Conservation (phyloP, 805 yeast species). For the Zygosaccharomyces gambellarensis region DNA sequence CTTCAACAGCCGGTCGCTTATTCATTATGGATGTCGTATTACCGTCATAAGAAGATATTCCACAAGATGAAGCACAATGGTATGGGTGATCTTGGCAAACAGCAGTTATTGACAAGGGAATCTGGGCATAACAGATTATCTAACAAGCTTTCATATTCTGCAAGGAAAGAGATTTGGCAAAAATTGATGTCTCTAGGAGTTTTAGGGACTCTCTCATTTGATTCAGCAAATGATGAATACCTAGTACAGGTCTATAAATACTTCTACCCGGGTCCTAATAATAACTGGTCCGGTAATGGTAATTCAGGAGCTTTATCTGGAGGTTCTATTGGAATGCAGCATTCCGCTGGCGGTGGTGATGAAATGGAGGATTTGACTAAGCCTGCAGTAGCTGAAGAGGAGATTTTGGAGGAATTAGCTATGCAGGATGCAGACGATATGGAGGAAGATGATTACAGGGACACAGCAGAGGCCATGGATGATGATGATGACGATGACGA, state of each 20-base stretch:
- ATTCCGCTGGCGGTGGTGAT: background rate
- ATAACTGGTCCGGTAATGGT: background rate
- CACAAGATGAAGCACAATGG: constrained; percentile 18
- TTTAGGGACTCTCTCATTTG: constrained; percentile 32
- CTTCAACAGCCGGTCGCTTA: constrained; percentile 33
- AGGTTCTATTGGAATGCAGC: background rate
- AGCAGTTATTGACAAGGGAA: constrained; percentile 3
- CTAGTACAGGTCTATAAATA: constrained; percentile 30
- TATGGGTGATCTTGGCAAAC: background rate
- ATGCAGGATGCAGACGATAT: constrained; percentile 1
- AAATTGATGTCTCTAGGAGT: constrained; percentile 31
- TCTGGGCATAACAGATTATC: constrained; percentile 5
- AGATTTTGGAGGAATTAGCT: constrained; percentile 1
- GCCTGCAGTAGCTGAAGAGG: constrained; percentile 9
- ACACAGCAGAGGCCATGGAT: constrained; percentile 8
- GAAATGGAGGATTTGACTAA: constrained; percentile 3
- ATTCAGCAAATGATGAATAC: constrained; percentile 29
- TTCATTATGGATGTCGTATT: constrained; percentile 26
- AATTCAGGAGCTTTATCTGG: background rate
- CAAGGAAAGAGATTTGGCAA: constrained; percentile 33
- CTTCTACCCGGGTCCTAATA: constrained; percentile 23
- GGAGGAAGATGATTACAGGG: constrained; percentile 9
- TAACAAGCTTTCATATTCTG: constrained; percentile 13
- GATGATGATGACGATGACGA: constrained; percentile 15
- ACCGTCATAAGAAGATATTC: constrained; percentile 26